Conservation (phyloP, 768 basidiomycete genomes). For the Leccinum uliginosum region DNA sequence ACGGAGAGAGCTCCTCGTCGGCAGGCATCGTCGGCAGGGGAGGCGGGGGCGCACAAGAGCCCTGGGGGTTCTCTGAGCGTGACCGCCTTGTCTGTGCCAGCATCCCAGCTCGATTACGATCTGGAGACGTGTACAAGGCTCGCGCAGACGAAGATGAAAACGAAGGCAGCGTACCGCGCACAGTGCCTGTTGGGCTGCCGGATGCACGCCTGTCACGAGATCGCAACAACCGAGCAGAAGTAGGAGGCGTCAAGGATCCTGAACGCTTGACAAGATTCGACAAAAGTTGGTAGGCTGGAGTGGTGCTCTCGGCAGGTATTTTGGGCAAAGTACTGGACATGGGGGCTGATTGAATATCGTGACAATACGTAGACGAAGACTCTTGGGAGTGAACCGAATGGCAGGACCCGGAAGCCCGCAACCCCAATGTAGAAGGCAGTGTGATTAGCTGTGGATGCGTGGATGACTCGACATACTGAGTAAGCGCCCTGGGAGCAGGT, state of each 20-base stretch:
- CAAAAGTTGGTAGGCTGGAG: conserved; percentile 60
- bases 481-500: conserved; percentile 70
- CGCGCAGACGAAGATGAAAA: conserved; percentile 15
- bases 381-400: conserved; percentile 18
- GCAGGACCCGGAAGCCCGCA: conserved; percentile 39
- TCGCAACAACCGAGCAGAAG: conserved; percentile 29
- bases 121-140: conserved; percentile 8
- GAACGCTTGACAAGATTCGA: conserved; percentile 49
- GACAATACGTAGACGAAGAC: background rate
- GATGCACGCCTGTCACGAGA: conserved; percentile 33
- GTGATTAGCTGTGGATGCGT: conserved; percentile 49
- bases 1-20: conserved; percentile 48
- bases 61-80: conserved; percentile 31
- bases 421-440: conserved; percentile 68
- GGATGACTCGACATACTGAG: conserved; percentile 63
- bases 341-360: background rate
- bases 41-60: conserved; percentile 9
- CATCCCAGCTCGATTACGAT: conserved; percentile 9
- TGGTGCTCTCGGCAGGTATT: conserved; percentile 38
- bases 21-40: conserved; percentile 51
- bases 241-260: conserved; percentile 23
- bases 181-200: conserved; percentile 26
- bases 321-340: conserved; percentile 30
- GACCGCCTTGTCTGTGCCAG: conserved; percentile 15
- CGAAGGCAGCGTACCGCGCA: conserved; percentile 15